These are phyloP conservation scores for Nissolia schottii DNA, from an alignment of 306 rosid species.

Conservation along the genomic window DNA sequence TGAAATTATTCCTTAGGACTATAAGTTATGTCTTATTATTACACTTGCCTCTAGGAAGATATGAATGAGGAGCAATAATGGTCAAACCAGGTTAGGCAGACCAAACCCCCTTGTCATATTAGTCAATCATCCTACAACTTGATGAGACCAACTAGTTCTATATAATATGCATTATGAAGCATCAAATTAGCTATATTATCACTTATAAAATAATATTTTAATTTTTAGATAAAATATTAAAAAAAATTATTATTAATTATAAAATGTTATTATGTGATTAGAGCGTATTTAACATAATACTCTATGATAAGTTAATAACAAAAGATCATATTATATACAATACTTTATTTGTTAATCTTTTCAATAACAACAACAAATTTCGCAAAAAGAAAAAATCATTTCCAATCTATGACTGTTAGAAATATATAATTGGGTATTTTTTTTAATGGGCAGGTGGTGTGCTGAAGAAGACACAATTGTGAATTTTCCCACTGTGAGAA, in stretches of 20 bases:
- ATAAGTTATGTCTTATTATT: conserved; percentile 15
- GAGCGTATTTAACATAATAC: too few species aligned
- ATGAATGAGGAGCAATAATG: neutral
- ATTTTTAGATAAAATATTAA: too few species aligned
- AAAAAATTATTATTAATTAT: too few species aligned
- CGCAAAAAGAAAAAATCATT: neutral
- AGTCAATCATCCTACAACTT: conserved; percentile 16
- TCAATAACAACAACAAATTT: neutral
- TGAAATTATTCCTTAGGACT: conserved; percentile 6
- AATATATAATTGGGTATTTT: neutral
- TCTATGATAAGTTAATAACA: too few species aligned
- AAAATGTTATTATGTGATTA: too few species aligned
- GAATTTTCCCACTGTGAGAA: conserved; percentile 51
- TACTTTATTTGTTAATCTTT: neutral
- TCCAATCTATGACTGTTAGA: neutral
- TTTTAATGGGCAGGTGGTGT: conserved; percentile 38
- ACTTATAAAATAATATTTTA: too few species aligned
- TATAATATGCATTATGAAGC: neutral
- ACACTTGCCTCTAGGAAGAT: conserved; percentile 15
- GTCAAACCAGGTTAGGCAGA: conserved; percentile 16
- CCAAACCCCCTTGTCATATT: neutral
- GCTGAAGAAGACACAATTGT: conserved; percentile 47
- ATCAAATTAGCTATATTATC: too few species aligned
- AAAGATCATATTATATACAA: too few species aligned
- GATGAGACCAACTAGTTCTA: neutral